phyloP scores from a whole-genome alignment of 2,329 filamentous ascomycete species.

The Colletotrichum viniferum region DNA sequence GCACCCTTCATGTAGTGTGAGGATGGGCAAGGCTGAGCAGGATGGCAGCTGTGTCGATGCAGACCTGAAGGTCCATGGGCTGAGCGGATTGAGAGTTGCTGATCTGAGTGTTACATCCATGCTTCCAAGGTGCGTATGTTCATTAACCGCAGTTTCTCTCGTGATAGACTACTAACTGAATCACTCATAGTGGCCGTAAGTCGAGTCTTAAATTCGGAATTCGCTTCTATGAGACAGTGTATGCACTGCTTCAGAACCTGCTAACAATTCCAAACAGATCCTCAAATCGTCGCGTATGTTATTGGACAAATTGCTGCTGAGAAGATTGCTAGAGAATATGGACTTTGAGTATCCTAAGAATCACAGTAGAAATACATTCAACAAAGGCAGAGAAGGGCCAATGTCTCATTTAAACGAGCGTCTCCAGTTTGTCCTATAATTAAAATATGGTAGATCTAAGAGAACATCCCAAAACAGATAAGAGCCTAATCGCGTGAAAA shows the following conservation, averaged over 20 bases:
- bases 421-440: accelerated
- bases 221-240: accelerated
- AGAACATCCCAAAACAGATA: accelerated
- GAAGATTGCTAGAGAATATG: not conserved
- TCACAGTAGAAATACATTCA: not conserved
- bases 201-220: accelerated
- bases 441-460: not conserved
- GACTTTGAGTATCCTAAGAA: not conserved
- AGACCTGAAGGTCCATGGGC: conserved; percentile 3
- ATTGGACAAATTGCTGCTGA: not conserved
- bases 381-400: no score
- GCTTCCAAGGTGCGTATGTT: not conserved
- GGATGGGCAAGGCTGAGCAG: not conserved
- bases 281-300: conserved; percentile 3
- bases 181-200: not conserved
- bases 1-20: conserved; percentile 13
- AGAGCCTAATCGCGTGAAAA: not conserved
- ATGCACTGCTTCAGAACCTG: not conserved
- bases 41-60: not conserved
- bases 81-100: not conserved
- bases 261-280: not conserved
- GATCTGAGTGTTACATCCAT: not conserved
- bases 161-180: no score
- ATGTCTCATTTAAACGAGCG: not conserved
- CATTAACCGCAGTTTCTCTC: no score